A percentile compares a stretch with the other conserved stretches of the same genome.
Evolutionary conservation across 129 eudicot genomes (phyloP).

Genomic region (Flaveria trinervia): DNA sequence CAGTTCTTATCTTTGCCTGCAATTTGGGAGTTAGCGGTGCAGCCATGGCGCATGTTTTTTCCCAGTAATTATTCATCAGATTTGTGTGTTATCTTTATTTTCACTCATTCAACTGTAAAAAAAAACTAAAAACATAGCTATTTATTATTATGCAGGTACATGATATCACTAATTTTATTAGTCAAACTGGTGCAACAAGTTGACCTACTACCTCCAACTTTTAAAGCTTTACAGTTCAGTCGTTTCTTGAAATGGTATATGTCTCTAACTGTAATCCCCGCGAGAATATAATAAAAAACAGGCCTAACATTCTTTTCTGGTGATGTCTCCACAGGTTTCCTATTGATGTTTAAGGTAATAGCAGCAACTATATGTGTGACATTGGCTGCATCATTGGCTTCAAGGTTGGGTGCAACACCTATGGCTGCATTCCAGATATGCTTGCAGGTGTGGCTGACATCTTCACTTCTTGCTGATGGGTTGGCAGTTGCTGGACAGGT

Average conservation of each 20-base stretch:
- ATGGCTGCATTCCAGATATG: slow-evolving; percentile 95
- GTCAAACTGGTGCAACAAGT: slow-evolving; percentile 67
- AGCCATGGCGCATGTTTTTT: slow-evolving; percentile 91
- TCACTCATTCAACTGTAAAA: neutral
- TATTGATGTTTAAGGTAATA: slow-evolving; percentile 63
- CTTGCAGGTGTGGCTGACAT: slow-evolving; percentile 83
- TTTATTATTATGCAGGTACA: slow-evolving; percentile 19
- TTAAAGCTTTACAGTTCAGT: slow-evolving; percentile 59
- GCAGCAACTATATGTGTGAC: slow-evolving; percentile 88
- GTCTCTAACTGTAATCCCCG: neutral
- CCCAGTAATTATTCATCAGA: slow-evolving; percentile 53
- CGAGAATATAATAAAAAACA: neutral
- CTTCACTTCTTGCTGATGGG: slow-evolving; percentile 95
- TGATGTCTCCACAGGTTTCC: slow-evolving; percentile 45
- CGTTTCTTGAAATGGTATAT: slow-evolving; percentile 80
- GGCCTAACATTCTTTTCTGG: slow-evolving; percentile 10
- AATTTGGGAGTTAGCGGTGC: slow-evolving; percentile 85
- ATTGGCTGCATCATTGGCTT: slow-evolving; percentile 77
- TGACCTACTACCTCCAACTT: slow-evolving; percentile 66
- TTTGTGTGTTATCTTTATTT: neutral
- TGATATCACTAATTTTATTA: slow-evolving; percentile 52
- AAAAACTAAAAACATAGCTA: no score
- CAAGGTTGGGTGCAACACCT: slow-evolving; percentile 67
- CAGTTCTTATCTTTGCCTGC: slow-evolving; percentile 69
- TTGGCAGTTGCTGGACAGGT: slow-evolving; percentile 97